Percentiles rank a stretch among this genome's conserved stretches.
Evolutionary conservation across 192 early-diverging fungal genomes (phyloP).

Genomic region (Podila clonocystis): DNA sequence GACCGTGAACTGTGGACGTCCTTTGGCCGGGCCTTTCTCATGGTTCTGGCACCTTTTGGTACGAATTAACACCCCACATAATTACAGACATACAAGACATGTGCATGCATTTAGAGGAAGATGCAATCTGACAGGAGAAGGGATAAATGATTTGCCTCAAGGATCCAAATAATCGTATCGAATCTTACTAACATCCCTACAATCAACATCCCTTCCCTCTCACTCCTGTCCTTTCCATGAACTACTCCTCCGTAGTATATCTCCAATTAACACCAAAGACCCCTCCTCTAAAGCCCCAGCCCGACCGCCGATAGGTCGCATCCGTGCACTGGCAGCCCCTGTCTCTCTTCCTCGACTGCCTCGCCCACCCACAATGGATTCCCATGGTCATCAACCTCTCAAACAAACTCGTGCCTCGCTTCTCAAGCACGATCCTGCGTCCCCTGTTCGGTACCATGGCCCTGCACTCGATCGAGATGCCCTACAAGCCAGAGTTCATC

Average conservation of each 20-base stretch:
- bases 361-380: slow-evolving; percentile 40
- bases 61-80: not conserved
- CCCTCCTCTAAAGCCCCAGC: slow-evolving; percentile 45
- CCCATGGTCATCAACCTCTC: slow-evolving; percentile 55
- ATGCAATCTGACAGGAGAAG: too few species aligned
- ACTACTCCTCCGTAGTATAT: slow-evolving; percentile 30
- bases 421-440: slow-evolving; percentile 38
- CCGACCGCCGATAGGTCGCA: slow-evolving; percentile 51
- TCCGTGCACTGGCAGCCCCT: slow-evolving; percentile 56
- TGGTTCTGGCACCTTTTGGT: slow-evolving; percentile 57
- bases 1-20: slow-evolving; percentile 58
- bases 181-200: not conserved
- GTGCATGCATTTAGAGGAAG: too few species aligned
- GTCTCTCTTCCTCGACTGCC: slow-evolving; percentile 47
- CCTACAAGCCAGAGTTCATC: slow-evolving; percentile 45
- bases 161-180: too few species aligned
- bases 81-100: too few species aligned
- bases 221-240: not conserved
- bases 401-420: slow-evolving; percentile 39
- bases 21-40: slow-evolving; percentile 53
- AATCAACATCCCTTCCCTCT: not conserved
- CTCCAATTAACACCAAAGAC: slow-evolving; percentile 48
- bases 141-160: too few species aligned
- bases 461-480: slow-evolving; percentile 52
- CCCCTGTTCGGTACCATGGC: slow-evolving; percentile 51